Evolutionary conservation across 495 filamentous ascomycete genomes (phyloP).

Genomic region (Trichoderma asperelloides): DNA sequence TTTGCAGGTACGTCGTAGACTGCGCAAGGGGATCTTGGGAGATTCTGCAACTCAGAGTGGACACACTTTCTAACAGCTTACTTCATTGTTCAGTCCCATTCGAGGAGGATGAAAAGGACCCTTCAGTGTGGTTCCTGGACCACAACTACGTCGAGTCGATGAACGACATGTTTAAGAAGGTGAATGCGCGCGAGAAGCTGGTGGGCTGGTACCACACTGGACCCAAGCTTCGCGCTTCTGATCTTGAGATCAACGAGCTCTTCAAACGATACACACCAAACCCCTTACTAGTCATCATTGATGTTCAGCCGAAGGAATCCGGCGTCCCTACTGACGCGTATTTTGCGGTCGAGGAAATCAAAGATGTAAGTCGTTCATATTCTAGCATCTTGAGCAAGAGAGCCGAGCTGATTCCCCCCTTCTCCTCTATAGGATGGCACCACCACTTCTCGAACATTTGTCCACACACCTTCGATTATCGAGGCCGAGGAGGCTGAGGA

Average conservation of each 20-base stretch:
- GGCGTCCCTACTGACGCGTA: conserved; percentile 98
- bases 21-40: background rate
- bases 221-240: conserved; percentile 90
- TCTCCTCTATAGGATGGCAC: conserved; percentile 70
- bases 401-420: background rate
- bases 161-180: conserved; percentile 99
- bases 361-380: conserved; percentile 64
- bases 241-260: conserved; percentile 98
- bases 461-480: conserved; percentile 98
- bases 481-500: conserved; percentile 98
- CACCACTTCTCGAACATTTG: conserved; percentile 93
- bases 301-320: conserved; percentile 96
- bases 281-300: conserved; percentile 92
- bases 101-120: conserved; percentile 97
- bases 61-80: conserved; percentile 10
- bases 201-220: conserved; percentile 99
- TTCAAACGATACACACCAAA: conserved; percentile 99
- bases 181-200: conserved; percentile 97
- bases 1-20: conserved; percentile 67
- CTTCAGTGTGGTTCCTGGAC: conserved; percentile 97
- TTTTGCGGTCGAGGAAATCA: conserved; percentile 99
- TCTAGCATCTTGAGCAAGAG: background rate
- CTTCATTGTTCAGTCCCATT: conserved; percentile 65
- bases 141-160: conserved; percentile 99
- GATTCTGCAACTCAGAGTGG: background rate